Evolutionary conservation across 371 early-diverging fungal genomes (phyloP).

Genomic region (Mortierella sp.): DNA sequence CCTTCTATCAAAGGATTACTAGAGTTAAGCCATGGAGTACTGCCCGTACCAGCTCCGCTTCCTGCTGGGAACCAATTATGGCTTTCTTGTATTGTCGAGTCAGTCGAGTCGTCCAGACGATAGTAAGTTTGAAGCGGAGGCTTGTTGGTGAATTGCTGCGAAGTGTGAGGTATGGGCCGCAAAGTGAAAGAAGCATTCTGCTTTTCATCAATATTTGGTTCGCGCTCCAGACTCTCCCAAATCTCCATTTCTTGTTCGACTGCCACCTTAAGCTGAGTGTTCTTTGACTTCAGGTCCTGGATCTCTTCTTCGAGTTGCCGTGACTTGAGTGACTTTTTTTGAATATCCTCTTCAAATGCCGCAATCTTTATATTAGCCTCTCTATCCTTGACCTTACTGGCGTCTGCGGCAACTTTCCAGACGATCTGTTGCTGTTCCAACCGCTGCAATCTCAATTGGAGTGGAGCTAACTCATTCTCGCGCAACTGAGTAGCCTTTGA

Average conservation of each 20-base stretch:
- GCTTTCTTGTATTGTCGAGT: constrained; percentile 6
- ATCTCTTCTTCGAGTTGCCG: constrained; percentile 27
- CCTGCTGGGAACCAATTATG: constrained; percentile 12
- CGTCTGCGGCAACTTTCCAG: constrained; percentile 53
- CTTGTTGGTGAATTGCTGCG: background rate
- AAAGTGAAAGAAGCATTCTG: background rate
- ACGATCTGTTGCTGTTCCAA: constrained; percentile 52
- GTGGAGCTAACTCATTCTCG: constrained; percentile 45
- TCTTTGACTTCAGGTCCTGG: constrained; percentile 20
- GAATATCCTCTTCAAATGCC: constrained; percentile 35
- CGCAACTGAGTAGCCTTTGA: constrained; percentile 19
- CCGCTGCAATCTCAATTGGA: constrained; percentile 52
- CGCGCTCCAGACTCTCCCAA: constrained; percentile 49
- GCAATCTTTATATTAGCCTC: constrained; percentile 25
- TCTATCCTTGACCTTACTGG: constrained; percentile 43
- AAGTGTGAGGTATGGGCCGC: background rate
- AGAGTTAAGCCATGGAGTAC: constrained; percentile 2
- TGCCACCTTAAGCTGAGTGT: constrained; percentile 19
- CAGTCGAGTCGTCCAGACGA: constrained; percentile 5
- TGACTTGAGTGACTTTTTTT: constrained; percentile 9
- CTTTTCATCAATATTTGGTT: constrained; percentile 13
- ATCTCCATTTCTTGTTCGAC: constrained; percentile 39
- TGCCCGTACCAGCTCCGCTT: background rate
- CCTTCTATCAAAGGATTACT: background rate
- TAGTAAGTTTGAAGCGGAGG: background rate